Evolutionary conservation across 176 grass and related monocot species (phyloP).

Genomic region (maize (Zea mays)): Zm-B73-REFERENCE-NAM-5.0 NC_050097.1:193040001-193040500

Average conservation of each 20-base stretch:
- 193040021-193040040: conserved; percentile 41
- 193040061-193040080: conserved; percentile 32
- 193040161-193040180: not conserved
- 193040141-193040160: not conserved
- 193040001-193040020: conserved; percentile 6
- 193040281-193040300: not conserved
- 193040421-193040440: conserved; percentile 44
- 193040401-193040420: conserved; percentile 53
- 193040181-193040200: conserved; percentile 27
- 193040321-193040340: conserved; percentile 28
- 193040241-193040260: not conserved
- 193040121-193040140: conserved; percentile 6
- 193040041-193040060: conserved; percentile 47
- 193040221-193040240: conserved; percentile 31
- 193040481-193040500: not conserved
- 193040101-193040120: conserved; percentile 38
- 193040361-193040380: conserved; percentile 31
- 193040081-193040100: conserved; percentile 36
- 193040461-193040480: conserved; percentile 55
- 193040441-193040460: conserved; percentile 46
- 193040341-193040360: not conserved
- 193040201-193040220: conserved; percentile 6
- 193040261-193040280: conserved; percentile 29
- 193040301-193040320: conserved; percentile 36
- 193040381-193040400: conserved; percentile 43